phyloP scores from a whole-genome alignment of 306 rosid species.

The Vigna mungo region DNA sequence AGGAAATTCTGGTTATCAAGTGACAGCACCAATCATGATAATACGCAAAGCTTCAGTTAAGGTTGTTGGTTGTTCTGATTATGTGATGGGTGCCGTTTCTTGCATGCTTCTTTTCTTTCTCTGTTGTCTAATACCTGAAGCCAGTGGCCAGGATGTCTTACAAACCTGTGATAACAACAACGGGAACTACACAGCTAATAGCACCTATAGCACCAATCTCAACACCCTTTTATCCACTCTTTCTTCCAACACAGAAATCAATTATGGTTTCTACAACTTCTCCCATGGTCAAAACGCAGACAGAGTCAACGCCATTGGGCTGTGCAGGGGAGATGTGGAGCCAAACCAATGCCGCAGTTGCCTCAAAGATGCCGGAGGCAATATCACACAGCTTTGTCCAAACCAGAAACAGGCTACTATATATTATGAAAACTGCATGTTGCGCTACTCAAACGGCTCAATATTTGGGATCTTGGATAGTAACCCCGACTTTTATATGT shows the following conservation, averaged over 20 bases:
- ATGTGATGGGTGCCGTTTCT: background rate
- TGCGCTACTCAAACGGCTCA: background rate
- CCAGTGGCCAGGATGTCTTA: background rate
- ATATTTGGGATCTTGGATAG: background rate
- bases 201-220: slow-evolving; percentile 10
- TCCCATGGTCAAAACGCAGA: background rate
- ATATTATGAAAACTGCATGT: background rate
- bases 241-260: slow-evolving; percentile 17
- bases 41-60: background rate
- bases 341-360: background rate
- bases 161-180: background rate
- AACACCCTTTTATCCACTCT: slow-evolving; percentile 9
- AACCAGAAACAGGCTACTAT: background rate
- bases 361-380: background rate
- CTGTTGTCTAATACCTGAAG: background rate
- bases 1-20: slow-evolving; percentile 2
- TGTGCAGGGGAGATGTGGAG: background rate
- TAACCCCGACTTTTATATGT: accelerated
- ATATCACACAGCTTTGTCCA: background rate
- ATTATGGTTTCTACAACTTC: slow-evolving; percentile 24
- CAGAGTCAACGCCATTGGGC: slow-evolving; percentile 3
- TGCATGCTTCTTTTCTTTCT: background rate
- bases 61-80: background rate
- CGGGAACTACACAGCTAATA: background rate
- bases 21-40: background rate